Evolutionary conservation across 805 yeast species (phyloP), one percentile per base, ranked within the genome.

Genomic region (Kodamaea lidongshanica): DNA sequence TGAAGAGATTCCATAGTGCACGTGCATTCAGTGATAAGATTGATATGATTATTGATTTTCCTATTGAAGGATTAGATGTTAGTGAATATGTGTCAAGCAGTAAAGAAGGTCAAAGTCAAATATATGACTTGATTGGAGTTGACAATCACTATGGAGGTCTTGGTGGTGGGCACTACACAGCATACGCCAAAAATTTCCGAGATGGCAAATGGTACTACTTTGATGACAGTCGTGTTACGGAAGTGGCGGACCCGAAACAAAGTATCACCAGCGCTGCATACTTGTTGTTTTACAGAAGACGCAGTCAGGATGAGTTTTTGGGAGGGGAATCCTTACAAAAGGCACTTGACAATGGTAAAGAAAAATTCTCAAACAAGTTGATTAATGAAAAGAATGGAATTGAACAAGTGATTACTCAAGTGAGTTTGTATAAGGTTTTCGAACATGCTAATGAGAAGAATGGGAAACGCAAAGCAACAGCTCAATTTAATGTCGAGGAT

Each of bases 131-230:
- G 39, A 68, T 84, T 45, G 97, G 92, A 0, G 96, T 92, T 13
- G 97, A 88, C 52, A 92, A 89, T 52, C 98, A 92, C 50, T 87
- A 70, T 52, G 98, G 97, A 29, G 96, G 96, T 1, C 63, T 89
- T 12, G 96, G 97, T 1, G 97, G 97, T 4, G 97, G 98, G 2
- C 97, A 92, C 61, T 89, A 92, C 55, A 92, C 98, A 1, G 83
- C 97, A 0, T 80, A 77, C 46, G 95, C 74, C 1, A 81, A 79
- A 52, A 88, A 88, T 48, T 79, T 75, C 52, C 65, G 74, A 24
- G 94, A 84, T 46, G 61, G 61, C 12, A 66, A 74, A 35, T 92
- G 97, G 97, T 86, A 87, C 50, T 82, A 87, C 50, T 89, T 70
- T 52, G 88, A 89, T 50, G 98, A 89, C 51, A 77, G 94, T 2